A percentile compares a stretch with the other conserved stretches of the same genome.
phyloP scores from a whole-genome alignment of 495 filamentous ascomycete genomes.

The Hypoxylon lienhwacheense region DNA sequence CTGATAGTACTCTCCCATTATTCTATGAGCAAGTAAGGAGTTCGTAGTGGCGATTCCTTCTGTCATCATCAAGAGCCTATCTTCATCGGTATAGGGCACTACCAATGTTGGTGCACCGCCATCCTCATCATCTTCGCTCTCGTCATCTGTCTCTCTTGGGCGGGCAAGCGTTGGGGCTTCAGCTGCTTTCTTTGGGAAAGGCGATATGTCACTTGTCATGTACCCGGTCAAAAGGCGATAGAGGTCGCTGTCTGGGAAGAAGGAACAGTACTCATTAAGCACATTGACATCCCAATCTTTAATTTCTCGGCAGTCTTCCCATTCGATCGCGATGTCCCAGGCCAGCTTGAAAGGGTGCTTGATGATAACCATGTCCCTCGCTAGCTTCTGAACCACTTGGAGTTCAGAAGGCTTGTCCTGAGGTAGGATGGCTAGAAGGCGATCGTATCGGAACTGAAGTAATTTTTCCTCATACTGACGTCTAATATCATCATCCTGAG shows the following conservation, averaged over 20 bases:
- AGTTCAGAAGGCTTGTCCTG: slow-evolving; percentile 67
- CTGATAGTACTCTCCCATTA: slow-evolving; percentile 84
- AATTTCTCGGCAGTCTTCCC: slow-evolving; percentile 75
- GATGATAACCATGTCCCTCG: slow-evolving; percentile 91
- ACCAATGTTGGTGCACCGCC: slow-evolving; percentile 53
- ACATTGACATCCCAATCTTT: slow-evolving; percentile 72
- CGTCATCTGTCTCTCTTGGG: slow-evolving; percentile 35
- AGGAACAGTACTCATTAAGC: slow-evolving; percentile 73
- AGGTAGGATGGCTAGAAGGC: slow-evolving; percentile 66
- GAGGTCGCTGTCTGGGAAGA: slow-evolving; percentile 84
- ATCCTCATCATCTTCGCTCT: slow-evolving; percentile 56
- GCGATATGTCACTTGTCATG: slow-evolving; percentile 79
- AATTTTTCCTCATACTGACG: slow-evolving; percentile 89
- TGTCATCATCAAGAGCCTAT: slow-evolving; percentile 76
- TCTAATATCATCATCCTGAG: slow-evolving; percentile 79
- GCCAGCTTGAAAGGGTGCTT: slow-evolving; percentile 88
- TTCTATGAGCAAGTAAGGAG: slow-evolving; percentile 79
- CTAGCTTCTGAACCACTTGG: slow-evolving; percentile 68
- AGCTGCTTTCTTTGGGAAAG: slow-evolving; percentile 60
- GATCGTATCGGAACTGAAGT: slow-evolving; percentile 76
- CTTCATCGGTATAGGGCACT: slow-evolving; percentile 62
- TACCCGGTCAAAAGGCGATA: slow-evolving; percentile 78
- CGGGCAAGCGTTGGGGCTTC: slow-evolving; percentile 20
- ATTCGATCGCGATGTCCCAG: slow-evolving; percentile 88
- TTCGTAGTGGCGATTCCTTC: slow-evolving; percentile 75